Percentiles rank a stretch among this genome's conserved stretches.
Conservation (phyloP, 805 yeast genomes). For the Hanseniaspora jakobsenii region DNA sequence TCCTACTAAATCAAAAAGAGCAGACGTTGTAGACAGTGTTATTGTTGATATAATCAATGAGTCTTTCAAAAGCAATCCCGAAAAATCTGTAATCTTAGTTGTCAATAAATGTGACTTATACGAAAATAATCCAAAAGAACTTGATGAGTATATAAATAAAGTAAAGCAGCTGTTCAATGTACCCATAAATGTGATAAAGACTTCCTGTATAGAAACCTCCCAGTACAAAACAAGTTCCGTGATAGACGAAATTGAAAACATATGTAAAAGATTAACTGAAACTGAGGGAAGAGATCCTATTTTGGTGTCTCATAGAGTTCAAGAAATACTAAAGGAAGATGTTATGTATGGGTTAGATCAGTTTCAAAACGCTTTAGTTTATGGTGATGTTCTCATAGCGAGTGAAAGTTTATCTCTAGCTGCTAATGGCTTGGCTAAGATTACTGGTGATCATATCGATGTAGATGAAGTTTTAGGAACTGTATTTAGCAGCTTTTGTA, state of each 20-base stretch:
- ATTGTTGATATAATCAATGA: conserved; percentile 10
- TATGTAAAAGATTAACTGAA: conserved; percentile 39
- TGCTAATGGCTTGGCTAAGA: conserved; percentile 78
- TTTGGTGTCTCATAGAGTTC: conserved; percentile 60
- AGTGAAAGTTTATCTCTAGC: conserved; percentile 63
- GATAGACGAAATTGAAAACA: conserved; percentile 29
- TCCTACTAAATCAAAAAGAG: conserved; percentile 19
- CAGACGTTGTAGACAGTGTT: conserved; percentile 31
- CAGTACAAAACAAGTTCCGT: conserved; percentile 46
- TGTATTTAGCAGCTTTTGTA: conserved; percentile 84
- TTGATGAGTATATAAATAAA: conserved; percentile 2
- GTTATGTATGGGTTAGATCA: conserved; percentile 64
- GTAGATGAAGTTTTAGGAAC: conserved; percentile 84
- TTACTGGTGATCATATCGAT: conserved; percentile 81
- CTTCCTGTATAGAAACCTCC: conserved; percentile 49
- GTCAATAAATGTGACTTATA: conserved; percentile 53
- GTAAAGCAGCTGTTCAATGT: conserved; percentile 21
- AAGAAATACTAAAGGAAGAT: conserved; percentile 62
- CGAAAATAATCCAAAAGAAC: neutral
- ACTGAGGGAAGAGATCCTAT: conserved; percentile 50
- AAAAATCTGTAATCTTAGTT: conserved; percentile 30
- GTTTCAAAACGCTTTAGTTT: conserved; percentile 38
- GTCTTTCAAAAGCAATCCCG: conserved; percentile 22
- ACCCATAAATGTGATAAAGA: conserved; percentile 23
- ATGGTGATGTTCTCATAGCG: conserved; percentile 63